These are phyloP conservation scores for Uronychia setigera DNA, from an alignment of 73 alveolate genomes.

Conservation along the genomic window DNA sequence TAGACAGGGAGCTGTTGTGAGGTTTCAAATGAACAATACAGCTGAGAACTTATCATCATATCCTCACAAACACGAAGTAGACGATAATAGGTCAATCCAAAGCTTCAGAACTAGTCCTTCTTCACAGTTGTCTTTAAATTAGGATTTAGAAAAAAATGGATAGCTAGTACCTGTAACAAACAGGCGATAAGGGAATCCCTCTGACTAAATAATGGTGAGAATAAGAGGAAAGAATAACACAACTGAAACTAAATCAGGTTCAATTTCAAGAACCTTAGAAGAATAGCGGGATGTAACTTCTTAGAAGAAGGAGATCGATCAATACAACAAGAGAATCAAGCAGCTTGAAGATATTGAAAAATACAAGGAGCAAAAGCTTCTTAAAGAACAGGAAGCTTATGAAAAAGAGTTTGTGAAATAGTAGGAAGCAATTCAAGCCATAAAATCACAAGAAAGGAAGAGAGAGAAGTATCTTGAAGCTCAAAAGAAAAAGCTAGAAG, in stretches of 20 bases:
- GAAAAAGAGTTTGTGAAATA: slow-evolving; percentile 11
- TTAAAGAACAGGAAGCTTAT: slow-evolving; percentile 10
- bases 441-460: slow-evolving; percentile 1
- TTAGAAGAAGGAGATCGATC: background rate
- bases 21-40: no score
- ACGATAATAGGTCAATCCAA: background rate
- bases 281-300: slow-evolving; percentile 2
- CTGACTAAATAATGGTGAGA: slow-evolving; percentile 3
- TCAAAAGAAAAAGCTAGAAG: slow-evolving; percentile 29
- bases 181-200: background rate
- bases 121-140: no score
- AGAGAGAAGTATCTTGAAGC: slow-evolving; percentile 17
- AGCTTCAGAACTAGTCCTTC: background rate
- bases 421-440: slow-evolving; percentile 4
- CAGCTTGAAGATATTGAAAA: slow-evolving; percentile 24
- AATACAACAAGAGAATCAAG: background rate
- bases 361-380: slow-evolving; percentile 26
- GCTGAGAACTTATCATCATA: no score
- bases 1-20: no score
- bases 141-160: no score
- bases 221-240: slow-evolving; percentile 22
- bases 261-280: background rate
- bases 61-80: no score
- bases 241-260: slow-evolving; percentile 1
- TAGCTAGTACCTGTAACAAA: no score